phyloP scores from a whole-genome alignment of 2,329 filamentous ascomycete genomes.

The Phialocephala subalpina region DNA sequence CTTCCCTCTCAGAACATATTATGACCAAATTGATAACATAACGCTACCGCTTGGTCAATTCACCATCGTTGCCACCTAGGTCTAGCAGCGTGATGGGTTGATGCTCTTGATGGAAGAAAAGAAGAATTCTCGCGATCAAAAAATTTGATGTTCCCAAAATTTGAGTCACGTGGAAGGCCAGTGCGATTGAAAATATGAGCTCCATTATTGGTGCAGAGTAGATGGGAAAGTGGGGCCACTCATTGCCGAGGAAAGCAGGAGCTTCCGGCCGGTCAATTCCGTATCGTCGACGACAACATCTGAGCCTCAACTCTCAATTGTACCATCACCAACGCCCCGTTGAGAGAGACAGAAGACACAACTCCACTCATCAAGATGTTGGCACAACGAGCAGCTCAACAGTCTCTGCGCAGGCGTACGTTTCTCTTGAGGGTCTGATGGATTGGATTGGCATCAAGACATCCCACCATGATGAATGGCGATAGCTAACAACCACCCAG shows the following conservation, averaged over 20 bases:
- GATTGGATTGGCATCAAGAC: conserved; percentile 12
- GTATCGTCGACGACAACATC: conserved; percentile 37
- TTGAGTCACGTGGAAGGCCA: not conserved
- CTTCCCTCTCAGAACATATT: conserved; percentile 45
- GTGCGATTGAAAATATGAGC: conserved; percentile 14
- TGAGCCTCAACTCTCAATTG: conserved; percentile 2
- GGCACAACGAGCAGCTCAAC: conserved; percentile 52
- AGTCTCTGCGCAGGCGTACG: conserved; percentile 52
- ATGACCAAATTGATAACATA: conserved; percentile 42
- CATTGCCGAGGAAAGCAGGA: conserved; percentile 30
- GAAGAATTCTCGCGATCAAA: conserved; percentile 12
- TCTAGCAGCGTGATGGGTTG: conserved; percentile 43
- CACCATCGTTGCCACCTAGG: conserved; percentile 40
- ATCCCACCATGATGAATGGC: conserved; percentile 23
- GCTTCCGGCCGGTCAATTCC: conserved; percentile 30
- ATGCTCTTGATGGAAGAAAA: conserved; percentile 42
- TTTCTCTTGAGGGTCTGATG: conserved; percentile 22
- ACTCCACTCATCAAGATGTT: conserved; percentile 48
- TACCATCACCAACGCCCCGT: conserved; percentile 10
- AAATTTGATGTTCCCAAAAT: conserved; percentile 19
- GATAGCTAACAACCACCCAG: conserved; percentile 39
- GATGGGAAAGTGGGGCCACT: not conserved
- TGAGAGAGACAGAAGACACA: conserved; percentile 13
- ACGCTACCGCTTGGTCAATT: conserved; percentile 38
- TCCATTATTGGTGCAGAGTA: conserved; percentile 1